Base-by-base conservation (phyloP, 371 early-diverging fungal species). In the Apophysomyces variabilis region DNA sequence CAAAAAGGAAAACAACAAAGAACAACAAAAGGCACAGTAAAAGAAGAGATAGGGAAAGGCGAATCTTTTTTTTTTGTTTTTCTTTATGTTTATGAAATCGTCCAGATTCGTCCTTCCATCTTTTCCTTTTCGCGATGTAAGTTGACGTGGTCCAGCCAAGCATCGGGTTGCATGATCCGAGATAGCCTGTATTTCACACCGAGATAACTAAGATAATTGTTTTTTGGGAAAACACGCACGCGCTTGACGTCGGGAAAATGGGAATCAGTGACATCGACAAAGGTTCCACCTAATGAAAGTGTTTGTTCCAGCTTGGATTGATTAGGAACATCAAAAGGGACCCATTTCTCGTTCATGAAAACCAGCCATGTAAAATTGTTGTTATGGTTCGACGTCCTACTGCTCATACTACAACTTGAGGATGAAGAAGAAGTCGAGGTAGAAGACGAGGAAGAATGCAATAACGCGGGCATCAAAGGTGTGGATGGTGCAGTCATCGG, bases 181-280 rank as follows among this genome's bases (percentile, higher is more conserved):
- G 75, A 75, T 18, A 78, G 60, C 21, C 75, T 63, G 44, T 78
- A 75, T 57, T 75, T 78, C 54, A 75, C 67, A n/a, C 78, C 78
- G 11, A 78, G 64, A 61, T 75, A 78, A 14, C 73, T 72, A 16
- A 78, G 65, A 54, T 78, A 72, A 50, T 70, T 72, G 47, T 58
- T 68, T 60, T 65, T 70, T 4, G 78, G 75, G 59, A 78, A 78
- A 6, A 75, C 75, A 18, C 78, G 66, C 11, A 77, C 78, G 38
- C 73, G 63, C 45, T 77, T 77, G 3, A 75, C 69, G 11, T 62
- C 64, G 7, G 78, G 75, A 62, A 78, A 78, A 67, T 73, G 75
- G 7, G 73, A 68, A 61, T 78, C 78, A 7, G 60, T 58, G 16
- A 78, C 67, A 45, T 78, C 75, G 5, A 78, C 75, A 75, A 78